A percentile compares a stretch with the other conserved stretches of the same genome.
Conservation (phyloP, 179 eudicot genomes). For the Vitellaria paradoxa region DNA sequence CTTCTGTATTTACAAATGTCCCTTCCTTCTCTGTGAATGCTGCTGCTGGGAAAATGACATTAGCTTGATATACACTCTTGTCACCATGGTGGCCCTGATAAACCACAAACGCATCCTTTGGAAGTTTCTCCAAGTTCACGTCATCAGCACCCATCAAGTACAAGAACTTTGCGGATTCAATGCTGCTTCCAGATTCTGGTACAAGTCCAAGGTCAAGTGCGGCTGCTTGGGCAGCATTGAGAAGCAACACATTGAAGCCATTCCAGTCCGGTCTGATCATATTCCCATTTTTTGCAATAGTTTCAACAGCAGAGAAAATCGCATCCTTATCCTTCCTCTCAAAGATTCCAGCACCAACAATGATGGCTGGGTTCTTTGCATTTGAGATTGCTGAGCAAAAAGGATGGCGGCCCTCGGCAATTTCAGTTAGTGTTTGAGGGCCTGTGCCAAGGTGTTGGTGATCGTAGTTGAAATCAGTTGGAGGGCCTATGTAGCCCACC, state of each 20-base stretch:
- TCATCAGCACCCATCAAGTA: constrained; percentile 98
- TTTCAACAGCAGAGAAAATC: constrained; percentile 58
- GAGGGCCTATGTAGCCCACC: constrained; percentile 87
- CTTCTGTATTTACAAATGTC: constrained; percentile 85
- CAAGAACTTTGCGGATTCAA: constrained; percentile 78
- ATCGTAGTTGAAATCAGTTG: constrained; percentile 79
- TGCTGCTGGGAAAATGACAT: constrained; percentile 86
- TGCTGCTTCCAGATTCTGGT: constrained; percentile 67
- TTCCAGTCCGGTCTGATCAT: constrained; percentile 88
- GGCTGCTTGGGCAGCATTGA: constrained; percentile 96
- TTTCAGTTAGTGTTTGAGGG: constrained; percentile 68
- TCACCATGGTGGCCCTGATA: constrained; percentile 99
- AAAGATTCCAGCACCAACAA: constrained; percentile 86
- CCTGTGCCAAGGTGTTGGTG: constrained; percentile 75
- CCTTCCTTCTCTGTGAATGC: constrained; percentile 95
- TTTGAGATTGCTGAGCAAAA: constrained; percentile 54
- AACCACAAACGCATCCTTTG: constrained; percentile 84
- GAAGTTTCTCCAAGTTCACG: constrained; percentile 61
- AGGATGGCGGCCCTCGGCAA: constrained; percentile 78
- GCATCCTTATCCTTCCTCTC: constrained; percentile 85
- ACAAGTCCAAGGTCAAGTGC: constrained; percentile 90
- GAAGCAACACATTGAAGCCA: constrained; percentile 76
- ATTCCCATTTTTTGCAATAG: constrained; percentile 59
- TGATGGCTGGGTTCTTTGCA: constrained; percentile 87
- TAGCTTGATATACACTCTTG: constrained; percentile 80